Base-by-base conservation (phyloP, 169 alveolate species). In the Theileria parva region DNA sequence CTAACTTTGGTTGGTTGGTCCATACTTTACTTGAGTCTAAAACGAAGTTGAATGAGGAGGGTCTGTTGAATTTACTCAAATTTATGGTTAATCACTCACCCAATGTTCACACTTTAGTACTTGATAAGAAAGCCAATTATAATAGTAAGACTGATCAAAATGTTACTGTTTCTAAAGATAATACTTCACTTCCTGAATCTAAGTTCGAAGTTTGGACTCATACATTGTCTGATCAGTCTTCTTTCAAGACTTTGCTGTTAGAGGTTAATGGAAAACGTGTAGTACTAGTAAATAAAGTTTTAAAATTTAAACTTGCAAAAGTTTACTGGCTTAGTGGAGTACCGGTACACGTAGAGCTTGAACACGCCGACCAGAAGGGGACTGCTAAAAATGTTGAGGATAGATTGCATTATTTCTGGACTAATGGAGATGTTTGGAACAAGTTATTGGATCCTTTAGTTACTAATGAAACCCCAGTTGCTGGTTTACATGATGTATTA, bases 241-340 rank as follows among this genome's bases (percentile, higher is more conserved):
- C 66, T 57, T 9, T 21, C 13, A 57, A 57, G 66, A 57, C 66
- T 21, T n/a, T 57, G 11, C 15, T 57, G 66, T 25, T 57, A 11
- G n/a, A 21, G 19, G 28, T 13, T 25, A 25, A 25, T 9, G 66
- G 32, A 21, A 57, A 57, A 25, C 27, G 11, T 8, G 66, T 57
- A 25, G 66, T 15, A 57, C 34, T 57, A 6, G 66, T 57, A 25
- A 57, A 19, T 19, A 57, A 57, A 25, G 66, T 21, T 25, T 19
- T 19, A 57, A 25, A 25, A 25, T 57, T 57, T 8, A 57, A 19
- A 25, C 34, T 25, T 5, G 66, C 34, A 25, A 57, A 19, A 19
- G 66, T 57, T 19, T 25, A 57, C 66, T 57, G 66, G 66, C 34
- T 57, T 17, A 57, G 27, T 8, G 66, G 66, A 17, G 66, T 57